Percentiles rank a stretch among this genome's conserved stretches.
Evolutionary conservation across 2,329 filamentous ascomycete genomes (phyloP).

Genomic region (Penicillium corylophilum): DNA sequence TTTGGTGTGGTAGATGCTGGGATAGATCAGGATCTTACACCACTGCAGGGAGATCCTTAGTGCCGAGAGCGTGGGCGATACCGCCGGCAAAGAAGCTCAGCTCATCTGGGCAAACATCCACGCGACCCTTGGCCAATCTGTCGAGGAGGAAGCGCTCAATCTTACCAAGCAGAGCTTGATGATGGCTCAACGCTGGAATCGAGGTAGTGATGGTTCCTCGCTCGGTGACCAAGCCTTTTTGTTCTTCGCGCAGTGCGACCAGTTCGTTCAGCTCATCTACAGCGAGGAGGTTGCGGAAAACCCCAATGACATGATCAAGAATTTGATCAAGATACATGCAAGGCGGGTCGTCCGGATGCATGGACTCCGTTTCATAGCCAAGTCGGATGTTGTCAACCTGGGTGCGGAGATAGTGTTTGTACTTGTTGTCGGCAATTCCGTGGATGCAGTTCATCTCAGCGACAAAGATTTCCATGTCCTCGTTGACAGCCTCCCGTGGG

Average conservation of each 20-base stretch:
- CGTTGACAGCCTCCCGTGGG: constrained; percentile 36
- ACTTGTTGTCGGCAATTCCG: constrained; percentile 34
- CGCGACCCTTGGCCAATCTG: constrained; percentile 30
- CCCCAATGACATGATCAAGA: constrained; percentile 39
- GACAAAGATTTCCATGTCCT: constrained; percentile 40
- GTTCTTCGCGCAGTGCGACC: constrained; percentile 27
- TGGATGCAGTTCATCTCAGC: constrained; percentile 46
- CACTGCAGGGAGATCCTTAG: constrained; percentile 16
- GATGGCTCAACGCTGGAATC: constrained; percentile 3
- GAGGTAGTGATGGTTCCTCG: constrained; percentile 9
- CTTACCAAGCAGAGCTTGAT: constrained; percentile 30
- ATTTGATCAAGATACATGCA: constrained; percentile 39
- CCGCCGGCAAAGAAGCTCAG: constrained; percentile 43
- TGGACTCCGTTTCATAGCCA: constrained; percentile 33
- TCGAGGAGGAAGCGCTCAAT: constrained; percentile 38
- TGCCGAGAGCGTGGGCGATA: constrained; percentile 33
- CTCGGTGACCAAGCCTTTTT: constrained; percentile 18
- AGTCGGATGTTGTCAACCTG: constrained; percentile 35
- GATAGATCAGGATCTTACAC: background rate
- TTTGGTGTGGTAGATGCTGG: background rate
- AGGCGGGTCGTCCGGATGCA: constrained; percentile 31
- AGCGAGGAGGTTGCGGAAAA: constrained; percentile 41
- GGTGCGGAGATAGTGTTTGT: constrained; percentile 33
- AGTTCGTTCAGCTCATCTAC: constrained; percentile 39
- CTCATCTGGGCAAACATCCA: constrained; percentile 37